A percentile compares a stretch with the other conserved stretches of the same genome.
phyloP scores from a whole-genome alignment of 768 basidiomycete species.

The Clavaria fumosa region DNA sequence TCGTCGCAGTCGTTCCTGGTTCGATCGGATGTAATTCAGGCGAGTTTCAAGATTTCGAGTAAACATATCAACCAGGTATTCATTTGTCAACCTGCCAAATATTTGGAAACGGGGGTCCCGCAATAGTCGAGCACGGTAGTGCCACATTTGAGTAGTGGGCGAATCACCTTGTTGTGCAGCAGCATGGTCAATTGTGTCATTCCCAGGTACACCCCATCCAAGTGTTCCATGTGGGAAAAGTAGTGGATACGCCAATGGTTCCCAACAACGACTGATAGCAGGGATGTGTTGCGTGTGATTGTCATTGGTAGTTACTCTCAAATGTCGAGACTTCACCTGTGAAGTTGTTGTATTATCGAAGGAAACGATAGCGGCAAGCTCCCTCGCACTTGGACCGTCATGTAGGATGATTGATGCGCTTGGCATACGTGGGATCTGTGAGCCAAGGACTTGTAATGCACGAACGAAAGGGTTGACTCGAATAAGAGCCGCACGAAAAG shows the following conservation, averaged over 20 bases:
- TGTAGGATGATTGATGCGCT: neutral
- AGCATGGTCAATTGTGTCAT: neutral
- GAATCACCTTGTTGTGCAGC: too few species aligned
- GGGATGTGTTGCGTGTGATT: neutral
- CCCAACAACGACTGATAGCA: constrained; percentile 6
- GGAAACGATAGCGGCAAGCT: neutral
- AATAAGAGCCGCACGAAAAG: neutral
- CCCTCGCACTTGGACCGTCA: neutral
- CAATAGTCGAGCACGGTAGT: constrained; percentile 20
- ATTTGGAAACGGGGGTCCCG: constrained; percentile 18
- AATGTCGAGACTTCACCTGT: neutral
- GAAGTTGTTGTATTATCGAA: neutral
- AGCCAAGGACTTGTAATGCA: neutral
- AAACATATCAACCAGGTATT: constrained; percentile 27
- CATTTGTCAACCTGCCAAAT: constrained; percentile 20
- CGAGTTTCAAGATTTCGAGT: constrained; percentile 18
- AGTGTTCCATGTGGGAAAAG: constrained; percentile 22
- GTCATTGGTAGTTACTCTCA: neutral
- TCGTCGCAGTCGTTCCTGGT: constrained; percentile 13
- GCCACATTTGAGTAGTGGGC: constrained; percentile 19
- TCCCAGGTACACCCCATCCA: constrained; percentile 20
- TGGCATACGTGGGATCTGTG: too few species aligned
- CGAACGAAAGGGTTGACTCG: neutral
- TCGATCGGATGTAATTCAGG: constrained; percentile 19
- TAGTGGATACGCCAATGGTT: constrained; percentile 23